Conservation (phyloP, 352 stramenopile species). For the Pythium sp. region DNA sequence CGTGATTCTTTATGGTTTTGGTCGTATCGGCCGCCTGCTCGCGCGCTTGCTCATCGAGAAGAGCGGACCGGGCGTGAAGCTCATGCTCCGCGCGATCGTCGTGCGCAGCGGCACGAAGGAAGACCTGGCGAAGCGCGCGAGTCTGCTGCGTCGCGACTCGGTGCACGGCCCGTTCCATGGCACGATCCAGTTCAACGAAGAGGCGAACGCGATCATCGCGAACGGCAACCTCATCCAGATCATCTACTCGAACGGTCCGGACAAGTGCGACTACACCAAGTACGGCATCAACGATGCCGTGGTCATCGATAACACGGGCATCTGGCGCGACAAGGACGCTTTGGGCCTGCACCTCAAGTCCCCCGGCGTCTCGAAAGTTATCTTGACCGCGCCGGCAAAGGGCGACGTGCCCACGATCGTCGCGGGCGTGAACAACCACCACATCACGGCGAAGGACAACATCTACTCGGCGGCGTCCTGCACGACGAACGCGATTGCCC, state of each 20-base stretch:
- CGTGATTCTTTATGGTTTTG: conserved; percentile 87
- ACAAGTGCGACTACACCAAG: conserved; percentile 87
- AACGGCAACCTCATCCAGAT: conserved; percentile 89
- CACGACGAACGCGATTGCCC: conserved; percentile 86
- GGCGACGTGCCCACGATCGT: conserved; percentile 76
- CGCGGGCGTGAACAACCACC: conserved; percentile 73
- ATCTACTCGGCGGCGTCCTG: conserved; percentile 84
- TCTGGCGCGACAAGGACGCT: conserved; percentile 67
- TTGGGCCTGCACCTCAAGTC: conserved; percentile 75
- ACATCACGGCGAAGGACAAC: conserved; percentile 47
- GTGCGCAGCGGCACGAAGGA: conserved; percentile 83
- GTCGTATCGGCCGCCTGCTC: conserved; percentile 82
- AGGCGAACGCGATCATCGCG: conserved; percentile 83
- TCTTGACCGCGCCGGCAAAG: conserved; percentile 77
- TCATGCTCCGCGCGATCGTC: conserved; percentile 88
- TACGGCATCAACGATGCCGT: conserved; percentile 86
- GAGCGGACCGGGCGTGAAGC: conserved; percentile 78
- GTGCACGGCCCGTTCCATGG: conserved; percentile 83
- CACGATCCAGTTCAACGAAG: conserved; percentile 82
- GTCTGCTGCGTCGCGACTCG: conserved; percentile 82
- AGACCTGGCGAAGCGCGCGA: conserved; percentile 80
- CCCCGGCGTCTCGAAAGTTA: conserved; percentile 74
- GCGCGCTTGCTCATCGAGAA: conserved; percentile 82
- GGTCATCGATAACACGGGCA: conserved; percentile 89
- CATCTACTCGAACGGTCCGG: conserved; percentile 78